A percentile compares a stretch with the other conserved stretches of the same genome.
Evolutionary conservation across 1,139 yeast species (phyloP).

Genomic region (Kazachstania sp.): DNA sequence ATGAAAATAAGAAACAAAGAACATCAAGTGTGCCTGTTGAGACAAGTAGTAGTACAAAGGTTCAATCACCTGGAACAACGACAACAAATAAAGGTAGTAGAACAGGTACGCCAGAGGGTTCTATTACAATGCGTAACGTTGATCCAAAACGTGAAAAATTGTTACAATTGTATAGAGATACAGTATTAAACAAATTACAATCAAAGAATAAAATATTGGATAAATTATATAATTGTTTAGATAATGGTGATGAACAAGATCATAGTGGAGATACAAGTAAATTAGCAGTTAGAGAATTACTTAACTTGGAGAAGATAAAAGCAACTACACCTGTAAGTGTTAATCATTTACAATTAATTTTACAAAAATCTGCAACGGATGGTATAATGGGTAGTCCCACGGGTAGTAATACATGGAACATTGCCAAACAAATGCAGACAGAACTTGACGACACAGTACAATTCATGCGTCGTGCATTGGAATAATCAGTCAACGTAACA

Average conservation of each 20-base stretch:
- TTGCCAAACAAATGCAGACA: constrained; percentile 24
- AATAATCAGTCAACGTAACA: constrained; percentile 11
- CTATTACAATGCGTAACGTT: constrained; percentile 6
- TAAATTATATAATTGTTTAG: constrained; percentile 14
- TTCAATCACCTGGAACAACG: neutral
- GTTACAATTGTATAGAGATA: constrained; percentile 26
- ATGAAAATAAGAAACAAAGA: neutral
- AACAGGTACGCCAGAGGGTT: neutral
- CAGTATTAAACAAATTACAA: constrained; percentile 27
- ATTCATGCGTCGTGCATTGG: constrained; percentile 30
- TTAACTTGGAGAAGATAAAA: constrained; percentile 21
- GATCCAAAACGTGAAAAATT: constrained; percentile 27
- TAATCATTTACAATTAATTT: constrained; percentile 25
- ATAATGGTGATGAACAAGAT: constrained; percentile 4
- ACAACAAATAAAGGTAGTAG: neutral
- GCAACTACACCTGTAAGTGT: constrained; percentile 26
- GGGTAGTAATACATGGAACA: constrained; percentile 20
- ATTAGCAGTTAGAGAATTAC: constrained; percentile 14
- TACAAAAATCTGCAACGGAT: constrained; percentile 27
- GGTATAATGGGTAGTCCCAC: constrained; percentile 22
- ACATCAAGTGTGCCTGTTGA: neutral
- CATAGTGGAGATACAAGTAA: neutral
- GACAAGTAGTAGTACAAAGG: neutral
- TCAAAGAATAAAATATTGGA: constrained; percentile 21
- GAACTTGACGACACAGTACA: constrained; percentile 30